Conservation (phyloP, 768 basidiomycete species). For the Suillus bovinus region DNA sequence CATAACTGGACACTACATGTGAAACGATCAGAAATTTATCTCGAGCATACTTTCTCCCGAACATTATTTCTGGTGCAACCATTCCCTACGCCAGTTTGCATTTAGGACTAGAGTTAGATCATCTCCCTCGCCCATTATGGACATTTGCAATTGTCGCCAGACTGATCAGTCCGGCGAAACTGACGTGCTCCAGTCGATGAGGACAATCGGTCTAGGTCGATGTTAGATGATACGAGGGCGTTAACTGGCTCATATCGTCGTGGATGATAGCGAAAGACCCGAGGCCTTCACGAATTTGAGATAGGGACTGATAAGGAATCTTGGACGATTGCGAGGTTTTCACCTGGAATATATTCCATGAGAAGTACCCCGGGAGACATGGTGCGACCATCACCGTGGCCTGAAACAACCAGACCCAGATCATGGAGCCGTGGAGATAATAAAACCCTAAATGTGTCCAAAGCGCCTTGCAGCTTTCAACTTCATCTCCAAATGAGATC, state of each 20-base stretch:
- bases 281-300: not conserved
- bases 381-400: not conserved
- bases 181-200: not conserved
- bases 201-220: not conserved
- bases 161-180: not conserved
- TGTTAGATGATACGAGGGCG: not conserved
- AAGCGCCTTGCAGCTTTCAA: not conserved
- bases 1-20: not conserved
- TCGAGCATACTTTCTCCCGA: not conserved
- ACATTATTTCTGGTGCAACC: not conserved
- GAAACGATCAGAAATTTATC: too few species aligned
- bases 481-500: not conserved
- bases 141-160: not conserved
- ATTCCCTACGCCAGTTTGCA: too few species aligned
- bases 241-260: too few species aligned
- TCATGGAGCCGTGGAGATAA: conserved; percentile 1
- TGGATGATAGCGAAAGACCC: too few species aligned
- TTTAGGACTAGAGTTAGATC: not conserved
- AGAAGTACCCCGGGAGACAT: conserved; percentile 3
- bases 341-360: conserved; percentile 6
- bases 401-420: not conserved
- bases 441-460: not conserved
- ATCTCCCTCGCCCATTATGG: not conserved
- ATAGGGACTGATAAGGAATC: not conserved
- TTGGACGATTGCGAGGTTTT: not conserved